phyloP scores from a whole-genome alignment of 148 eudicot species.

The Oxyria digyna region DNA sequence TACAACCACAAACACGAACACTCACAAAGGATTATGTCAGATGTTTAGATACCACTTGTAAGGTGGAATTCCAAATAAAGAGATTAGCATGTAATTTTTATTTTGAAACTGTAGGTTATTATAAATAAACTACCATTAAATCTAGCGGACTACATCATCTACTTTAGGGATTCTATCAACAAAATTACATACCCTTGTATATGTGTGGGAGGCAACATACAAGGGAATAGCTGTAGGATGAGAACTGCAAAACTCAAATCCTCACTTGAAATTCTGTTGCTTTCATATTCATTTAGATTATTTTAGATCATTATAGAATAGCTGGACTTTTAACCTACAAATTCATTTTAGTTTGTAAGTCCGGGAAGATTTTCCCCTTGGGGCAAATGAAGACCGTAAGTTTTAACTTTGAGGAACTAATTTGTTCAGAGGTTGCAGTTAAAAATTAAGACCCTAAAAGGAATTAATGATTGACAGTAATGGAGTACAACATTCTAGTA shows the following conservation, averaged over 20 bases:
- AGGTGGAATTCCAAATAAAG: neutral
- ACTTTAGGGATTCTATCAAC: neutral
- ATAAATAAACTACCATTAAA: no score
- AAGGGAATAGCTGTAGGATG: neutral
- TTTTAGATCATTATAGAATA: neutral
- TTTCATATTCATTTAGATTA: no score
- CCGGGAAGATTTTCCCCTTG: no score
- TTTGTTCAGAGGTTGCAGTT: no score
- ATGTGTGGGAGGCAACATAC: neutral
- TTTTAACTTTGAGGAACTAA: no score
- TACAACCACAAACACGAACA: constrained; percentile 7
- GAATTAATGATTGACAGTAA: neutral
- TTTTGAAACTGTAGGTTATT: no score
- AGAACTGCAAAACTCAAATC: neutral
- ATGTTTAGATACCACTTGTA: neutral
- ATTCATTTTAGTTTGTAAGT: no score
- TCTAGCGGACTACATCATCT: neutral
- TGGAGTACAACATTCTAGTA: neutral
- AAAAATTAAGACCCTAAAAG: neutral
- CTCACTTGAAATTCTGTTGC: neutral
- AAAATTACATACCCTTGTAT: neutral
- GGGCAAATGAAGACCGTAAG: no score
- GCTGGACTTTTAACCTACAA: neutral
- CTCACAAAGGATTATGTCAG: neutral
- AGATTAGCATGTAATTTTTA: neutral